Evolutionary conservation across 2,329 filamentous ascomycete species (phyloP), one percentile per base, ranked within the genome.

Genomic region (Fusarium tuaranense): DNA sequence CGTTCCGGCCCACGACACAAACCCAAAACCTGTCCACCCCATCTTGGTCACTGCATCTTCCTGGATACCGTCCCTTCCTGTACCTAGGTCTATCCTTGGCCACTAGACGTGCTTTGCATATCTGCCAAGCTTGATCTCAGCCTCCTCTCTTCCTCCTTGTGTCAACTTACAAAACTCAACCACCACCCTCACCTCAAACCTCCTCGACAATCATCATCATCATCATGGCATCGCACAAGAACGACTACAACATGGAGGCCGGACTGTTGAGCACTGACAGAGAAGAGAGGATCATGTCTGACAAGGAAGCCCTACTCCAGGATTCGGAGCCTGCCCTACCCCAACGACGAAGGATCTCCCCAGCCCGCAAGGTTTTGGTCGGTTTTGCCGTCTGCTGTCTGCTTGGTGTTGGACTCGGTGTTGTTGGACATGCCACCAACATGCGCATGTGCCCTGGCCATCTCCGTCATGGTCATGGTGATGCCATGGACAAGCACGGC

Each of bases 161-260:
- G 51, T 74, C 63, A 63, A 70, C 69, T 68, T 78, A 78, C 77
- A 78, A 78, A 79, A 78, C 69, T 69, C 76, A 72, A 66, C 68
- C 39, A 63, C 39, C 68, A 61, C 68, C 73, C 73, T 61, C 44
- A 67, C 63, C 66, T 66, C 63, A 55, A 65, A 34, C 48, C 64
- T 57, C 58, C 55, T 63, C 55, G 30, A 55, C 48, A 55, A 32
- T 32, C 30, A 32, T 27, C 27, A 18, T 53, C 48, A 55, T 55
- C 68, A 74, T 65, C 58, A 78, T 77, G 73, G 63, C 73, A 60
- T 71, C 69, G 77, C 41, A 70, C 44, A 79, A 79, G 73, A 67
- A 79, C 69, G 73, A 79, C 67, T 74, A 78, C 76, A 78, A 71
- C 75, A 78, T 79, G 77, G 78, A 79, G 74, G 76, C 78, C 68